Evolutionary conservation across 2,329 filamentous ascomycete species (phyloP).

Genomic region (Aspergillus hiratsukae): DNA sequence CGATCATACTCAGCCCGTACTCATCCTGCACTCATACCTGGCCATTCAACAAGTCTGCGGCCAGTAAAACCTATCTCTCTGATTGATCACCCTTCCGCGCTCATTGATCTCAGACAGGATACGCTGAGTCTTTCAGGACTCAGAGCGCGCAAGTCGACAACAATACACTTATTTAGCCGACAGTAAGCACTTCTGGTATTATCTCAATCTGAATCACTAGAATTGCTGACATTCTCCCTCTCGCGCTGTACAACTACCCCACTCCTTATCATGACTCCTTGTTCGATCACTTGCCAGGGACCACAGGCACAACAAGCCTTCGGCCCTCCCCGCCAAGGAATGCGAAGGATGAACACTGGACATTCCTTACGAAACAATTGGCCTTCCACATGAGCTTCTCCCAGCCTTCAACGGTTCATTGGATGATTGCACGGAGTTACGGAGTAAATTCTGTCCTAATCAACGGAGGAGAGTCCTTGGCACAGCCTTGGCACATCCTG

Average conservation of each 20-base stretch:
- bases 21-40: neutral
- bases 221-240: no score
- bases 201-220: neutral
- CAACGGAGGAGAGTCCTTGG: neutral
- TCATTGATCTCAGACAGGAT: neutral
- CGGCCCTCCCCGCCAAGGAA: neutral
- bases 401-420: neutral
- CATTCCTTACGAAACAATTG: neutral
- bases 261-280: neutral
- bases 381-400: neutral
- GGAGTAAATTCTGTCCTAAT: neutral
- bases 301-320: neutral
- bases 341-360: neutral
- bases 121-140: neutral
- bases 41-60: neutral
- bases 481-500: neutral
- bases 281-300: neutral
- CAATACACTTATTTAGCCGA: neutral
- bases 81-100: neutral
- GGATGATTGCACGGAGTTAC: neutral
- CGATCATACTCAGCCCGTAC: neutral
- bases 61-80: neutral
- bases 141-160: neutral
- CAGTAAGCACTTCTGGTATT: neutral
- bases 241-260: neutral